A percentile compares a stretch with the other conserved stretches of the same genome.
phyloP scores from a whole-genome alignment of 148 eudicot genomes.

The Rhododendron kiyosumense region DNA sequence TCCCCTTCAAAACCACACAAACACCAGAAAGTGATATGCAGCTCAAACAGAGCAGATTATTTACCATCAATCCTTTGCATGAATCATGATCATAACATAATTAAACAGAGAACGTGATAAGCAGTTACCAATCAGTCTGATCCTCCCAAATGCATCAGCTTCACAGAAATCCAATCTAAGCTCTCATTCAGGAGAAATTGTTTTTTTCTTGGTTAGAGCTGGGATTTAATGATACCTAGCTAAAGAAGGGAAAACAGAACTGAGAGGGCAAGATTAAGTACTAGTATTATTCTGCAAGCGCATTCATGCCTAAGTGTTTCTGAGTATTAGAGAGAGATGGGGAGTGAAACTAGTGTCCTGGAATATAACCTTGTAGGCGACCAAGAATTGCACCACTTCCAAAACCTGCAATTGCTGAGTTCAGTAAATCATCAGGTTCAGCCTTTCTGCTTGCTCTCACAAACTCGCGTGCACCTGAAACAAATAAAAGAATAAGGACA shows the following conservation, averaged over 20 bases:
- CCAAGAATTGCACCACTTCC: slow-evolving; percentile 88
- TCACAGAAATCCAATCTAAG: not conserved
- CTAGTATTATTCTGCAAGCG: not conserved
- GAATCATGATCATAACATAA: not conserved
- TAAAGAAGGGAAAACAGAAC: not conserved
- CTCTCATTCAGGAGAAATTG: not conserved
- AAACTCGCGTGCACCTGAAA: slow-evolving; percentile 79
- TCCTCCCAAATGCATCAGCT: not conserved
- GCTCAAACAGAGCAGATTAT: not conserved
- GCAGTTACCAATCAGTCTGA: not conserved
- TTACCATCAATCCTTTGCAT: not conserved
- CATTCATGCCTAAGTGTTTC: not conserved
- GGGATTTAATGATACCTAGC: not conserved
- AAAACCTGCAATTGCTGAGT: slow-evolving; percentile 75
- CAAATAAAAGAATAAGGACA: not conserved
- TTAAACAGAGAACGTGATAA: not conserved
- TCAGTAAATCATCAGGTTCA: slow-evolving; percentile 59
- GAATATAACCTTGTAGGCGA: slow-evolving; percentile 70
- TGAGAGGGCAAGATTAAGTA: not conserved
- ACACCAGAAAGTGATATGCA: not conserved
- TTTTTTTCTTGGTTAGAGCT: not conserved
- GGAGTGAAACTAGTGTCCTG: not conserved
- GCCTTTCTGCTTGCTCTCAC: slow-evolving; percentile 57
- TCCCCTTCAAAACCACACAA: not conserved
- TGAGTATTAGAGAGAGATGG: no score